Evolutionary conservation across 2,329 filamentous ascomycete genomes (phyloP), one percentile per base, ranked within the genome.

Genomic region (Alternaria conjuncta): DNA sequence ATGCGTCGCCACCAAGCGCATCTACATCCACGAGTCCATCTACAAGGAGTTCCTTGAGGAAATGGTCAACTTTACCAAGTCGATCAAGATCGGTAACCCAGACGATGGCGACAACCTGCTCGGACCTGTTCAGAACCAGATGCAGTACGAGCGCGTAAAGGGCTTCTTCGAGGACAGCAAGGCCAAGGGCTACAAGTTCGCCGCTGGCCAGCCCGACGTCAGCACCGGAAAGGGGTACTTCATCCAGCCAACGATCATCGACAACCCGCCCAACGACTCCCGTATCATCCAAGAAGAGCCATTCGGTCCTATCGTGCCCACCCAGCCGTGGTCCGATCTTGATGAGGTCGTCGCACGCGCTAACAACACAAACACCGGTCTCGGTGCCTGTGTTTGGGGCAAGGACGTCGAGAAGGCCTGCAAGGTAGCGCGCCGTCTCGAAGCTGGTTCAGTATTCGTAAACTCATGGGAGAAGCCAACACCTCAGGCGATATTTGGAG

Each of bases 221-320:
- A 13, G 69, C 4, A 63, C 67, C 13, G 36, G 50, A 21, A 77
- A 84, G 55, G 88, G 87, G 5, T 90, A 84, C 79, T 89, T 88
- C 79, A 82, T 90, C 68, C 77, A 84, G 45, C 88, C 88, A 0
- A 88, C 87, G 2, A 87, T 90, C 66, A 84, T 90, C 26, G 82
- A 85, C 51, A 86, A 86, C 69, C 87, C 87, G 20, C 84, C 86
- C 0, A 86, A 88, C 69, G 81, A 85, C 55, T 85, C 86, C 3
- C 79, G 83, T 43, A 82, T 90, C 32, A 87, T 89, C 28, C 78
- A 82, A 36, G 88, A 90, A 69, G 88, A 90, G 75, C 86, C 87
- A 7, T 90, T 90, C 69, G 88, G 86, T 23, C 90, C 90, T 1
- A 88, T 92, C 25, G 83, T 91, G 2, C 89, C 90, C 0, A 80